A percentile compares a stretch with the other conserved stretches of the same genome.
phyloP scores from a whole-genome alignment of 352 stramenopile species.

The Phytophthora niederhauseri region DNA sequence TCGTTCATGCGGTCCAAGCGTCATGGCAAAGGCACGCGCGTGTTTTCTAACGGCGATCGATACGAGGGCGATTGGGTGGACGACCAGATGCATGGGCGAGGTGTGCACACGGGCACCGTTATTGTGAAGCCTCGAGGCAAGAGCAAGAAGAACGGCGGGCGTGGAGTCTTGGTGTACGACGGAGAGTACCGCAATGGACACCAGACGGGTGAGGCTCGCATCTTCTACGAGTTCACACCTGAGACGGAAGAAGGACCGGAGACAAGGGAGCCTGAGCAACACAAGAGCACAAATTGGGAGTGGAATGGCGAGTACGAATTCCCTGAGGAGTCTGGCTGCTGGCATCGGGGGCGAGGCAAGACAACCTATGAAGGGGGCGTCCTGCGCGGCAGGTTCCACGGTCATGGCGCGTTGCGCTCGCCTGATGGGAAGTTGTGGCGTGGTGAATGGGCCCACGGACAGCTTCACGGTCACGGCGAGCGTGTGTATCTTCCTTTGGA shows the following conservation, averaged over 20 bases:
- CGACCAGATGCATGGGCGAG: slow-evolving; percentile 65
- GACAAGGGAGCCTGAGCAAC: not conserved
- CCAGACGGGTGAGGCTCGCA: slow-evolving; percentile 49
- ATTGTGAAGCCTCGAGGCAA: slow-evolving; percentile 13
- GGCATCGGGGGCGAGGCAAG: slow-evolving; percentile 58
- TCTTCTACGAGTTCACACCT: slow-evolving; percentile 51
- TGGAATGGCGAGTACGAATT: slow-evolving; percentile 76
- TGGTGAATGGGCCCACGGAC: slow-evolving; percentile 55
- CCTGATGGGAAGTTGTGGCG: slow-evolving; percentile 64
- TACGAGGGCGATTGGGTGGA: slow-evolving; percentile 66
- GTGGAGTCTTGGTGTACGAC: slow-evolving; percentile 44
- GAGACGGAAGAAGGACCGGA: slow-evolving; percentile 8
- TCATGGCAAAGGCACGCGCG: slow-evolving; percentile 51
- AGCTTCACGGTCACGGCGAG: slow-evolving; percentile 54
- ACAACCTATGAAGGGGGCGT: slow-evolving; percentile 65
- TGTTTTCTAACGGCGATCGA: slow-evolving; percentile 57
- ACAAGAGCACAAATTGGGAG: slow-evolving; percentile 22
- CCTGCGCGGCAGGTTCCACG: slow-evolving; percentile 67
- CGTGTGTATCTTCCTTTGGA: slow-evolving; percentile 59
- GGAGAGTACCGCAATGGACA: slow-evolving; percentile 52
- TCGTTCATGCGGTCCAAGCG: slow-evolving; percentile 53
- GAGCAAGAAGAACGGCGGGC: slow-evolving; percentile 7
- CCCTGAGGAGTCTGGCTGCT: slow-evolving; percentile 56
- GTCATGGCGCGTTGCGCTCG: slow-evolving; percentile 52
- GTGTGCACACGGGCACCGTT: slow-evolving; percentile 39